Conservation (phyloP, 768 basidiomycete species). For the Fomitopsis serialis region DNA sequence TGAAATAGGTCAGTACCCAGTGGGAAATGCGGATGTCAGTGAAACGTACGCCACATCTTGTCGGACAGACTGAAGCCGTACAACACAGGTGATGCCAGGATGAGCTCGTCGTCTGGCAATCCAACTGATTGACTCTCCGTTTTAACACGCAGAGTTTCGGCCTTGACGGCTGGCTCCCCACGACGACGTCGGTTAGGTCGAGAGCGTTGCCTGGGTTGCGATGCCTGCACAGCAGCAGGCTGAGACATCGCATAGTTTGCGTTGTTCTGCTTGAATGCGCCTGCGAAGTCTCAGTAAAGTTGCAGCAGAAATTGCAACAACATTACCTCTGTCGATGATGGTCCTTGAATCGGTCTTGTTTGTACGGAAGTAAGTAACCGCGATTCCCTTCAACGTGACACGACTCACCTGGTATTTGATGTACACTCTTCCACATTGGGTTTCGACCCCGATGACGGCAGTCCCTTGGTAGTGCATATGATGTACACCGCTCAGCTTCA, state of each 20-base stretch:
- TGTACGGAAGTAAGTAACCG: constrained; percentile 12
- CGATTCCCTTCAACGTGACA: too few species aligned
- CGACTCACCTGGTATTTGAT: constrained; percentile 31
- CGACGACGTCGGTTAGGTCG: too few species aligned
- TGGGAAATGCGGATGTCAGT: constrained; percentile 27
- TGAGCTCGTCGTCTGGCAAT: constrained; percentile 45
- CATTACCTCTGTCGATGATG: constrained; percentile 52
- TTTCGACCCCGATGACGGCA: constrained; percentile 23
- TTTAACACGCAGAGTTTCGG: too few species aligned
- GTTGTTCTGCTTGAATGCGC: too few species aligned
- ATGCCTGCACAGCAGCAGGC: too few species aligned
- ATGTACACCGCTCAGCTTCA: constrained; percentile 42
- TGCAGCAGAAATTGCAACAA: too few species aligned
- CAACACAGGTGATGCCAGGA: constrained; percentile 50
- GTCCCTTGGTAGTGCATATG: constrained; percentile 54
- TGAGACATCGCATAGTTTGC: too few species aligned
- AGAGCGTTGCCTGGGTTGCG: too few species aligned
- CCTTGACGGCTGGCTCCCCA: too few species aligned
- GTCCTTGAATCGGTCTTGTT: constrained; percentile 41
- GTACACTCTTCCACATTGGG: constrained; percentile 10
- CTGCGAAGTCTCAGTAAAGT: too few species aligned
- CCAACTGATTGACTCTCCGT: constrained; percentile 23
- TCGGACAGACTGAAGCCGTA: constrained; percentile 59
- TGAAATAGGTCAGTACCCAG: too few species aligned
- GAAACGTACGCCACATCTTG: constrained; percentile 40